Base-by-base conservation (phyloP, 2,329 filamentous ascomycete genomes). In the Catunica adiposa region DNA sequence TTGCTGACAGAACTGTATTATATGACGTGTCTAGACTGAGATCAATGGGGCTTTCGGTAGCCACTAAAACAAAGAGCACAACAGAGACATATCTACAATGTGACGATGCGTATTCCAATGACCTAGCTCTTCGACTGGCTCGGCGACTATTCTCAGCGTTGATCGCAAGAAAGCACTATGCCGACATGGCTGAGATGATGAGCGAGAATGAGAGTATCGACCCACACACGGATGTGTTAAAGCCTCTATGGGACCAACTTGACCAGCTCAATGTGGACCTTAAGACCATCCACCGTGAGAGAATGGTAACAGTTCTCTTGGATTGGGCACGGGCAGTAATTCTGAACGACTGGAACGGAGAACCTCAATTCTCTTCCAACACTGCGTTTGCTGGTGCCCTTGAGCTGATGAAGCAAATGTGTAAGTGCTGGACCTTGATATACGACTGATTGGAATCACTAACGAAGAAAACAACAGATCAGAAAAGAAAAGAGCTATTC, bases 311-410 rank as follows among this genome's bases (percentile, higher is more conserved):
- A 9, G 65, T 80, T 15, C 69, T 79, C 4, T 67, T 88, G 25
- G 84, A 88, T 62, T 89, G 83, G 84, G 77, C 84, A 20, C 75
- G 84, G 58, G 81, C 83, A 0, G 75, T 92, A 1, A 77, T 95
- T 63, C 69, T 94, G 47, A 79, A 82, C 56, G 80, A 86, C 59
- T 96, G 89, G 89, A 78, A 90, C 63, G 86, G 87, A 0, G 78
- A 78, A 55, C 77, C 85, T 1, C 77, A 82, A 46, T 76, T 94
- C 53, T 72, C 79, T 1, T 80, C 78, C 55, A 82, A 84, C 62
- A 80, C 83, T 29, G 74, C 84, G 14, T 83, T 89, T 59, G 86
- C 86, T 14, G 84, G 86, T 54, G 87, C 88, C 6, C 69, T 96
- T 42, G 79, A 82, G 51, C 75, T 94, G 29, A 77, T 94, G 50